These are phyloP conservation scores for Neurospora crassa DNA, from an alignment of 2,329 filamentous ascomycete genomes.

Conservation along the genomic window DNA sequence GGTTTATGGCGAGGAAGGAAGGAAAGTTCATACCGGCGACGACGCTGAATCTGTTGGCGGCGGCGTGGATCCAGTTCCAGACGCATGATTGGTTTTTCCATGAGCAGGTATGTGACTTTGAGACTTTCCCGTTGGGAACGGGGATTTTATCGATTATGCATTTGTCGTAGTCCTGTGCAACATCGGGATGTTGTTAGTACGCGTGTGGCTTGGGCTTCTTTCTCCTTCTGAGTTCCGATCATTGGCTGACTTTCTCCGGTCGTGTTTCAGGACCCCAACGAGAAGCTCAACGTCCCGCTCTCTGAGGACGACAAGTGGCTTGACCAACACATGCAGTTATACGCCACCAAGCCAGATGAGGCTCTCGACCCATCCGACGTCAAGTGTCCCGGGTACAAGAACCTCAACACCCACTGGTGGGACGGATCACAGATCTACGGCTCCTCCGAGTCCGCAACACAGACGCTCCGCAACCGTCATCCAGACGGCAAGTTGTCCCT, in stretches of 20 bases:
- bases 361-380: slow-evolving; percentile 26
- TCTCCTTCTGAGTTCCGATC: background rate
- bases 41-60: slow-evolving; percentile 34
- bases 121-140: too few relatives aligned
- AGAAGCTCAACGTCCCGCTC: slow-evolving; percentile 25
- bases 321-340: slow-evolving; percentile 26
- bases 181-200: background rate
- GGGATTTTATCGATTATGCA: background rate
- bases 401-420: slow-evolving; percentile 35
- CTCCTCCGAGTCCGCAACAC: slow-evolving; percentile 27
- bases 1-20: slow-evolving; percentile 29
- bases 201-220: background rate
- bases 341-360: slow-evolving; percentile 25
- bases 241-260: background rate
- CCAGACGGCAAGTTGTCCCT: slow-evolving; percentile 31
- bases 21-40: slow-evolving; percentile 32
- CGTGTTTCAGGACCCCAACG: slow-evolving; percentile 9
- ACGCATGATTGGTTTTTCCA: slow-evolving; percentile 33
- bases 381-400: slow-evolving; percentile 30
- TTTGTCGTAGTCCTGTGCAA: background rate
- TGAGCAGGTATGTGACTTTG: slow-evolving; percentile 12
- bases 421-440: slow-evolving; percentile 38
- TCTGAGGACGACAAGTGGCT: slow-evolving; percentile 26
- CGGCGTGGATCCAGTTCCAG: slow-evolving; percentile 41
- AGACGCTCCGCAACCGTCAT: slow-evolving; percentile 23